Percentiles rank a stretch among this genome's conserved stretches.
Conservation (phyloP, 805 yeast species). For the Candida silvatica region DNA sequence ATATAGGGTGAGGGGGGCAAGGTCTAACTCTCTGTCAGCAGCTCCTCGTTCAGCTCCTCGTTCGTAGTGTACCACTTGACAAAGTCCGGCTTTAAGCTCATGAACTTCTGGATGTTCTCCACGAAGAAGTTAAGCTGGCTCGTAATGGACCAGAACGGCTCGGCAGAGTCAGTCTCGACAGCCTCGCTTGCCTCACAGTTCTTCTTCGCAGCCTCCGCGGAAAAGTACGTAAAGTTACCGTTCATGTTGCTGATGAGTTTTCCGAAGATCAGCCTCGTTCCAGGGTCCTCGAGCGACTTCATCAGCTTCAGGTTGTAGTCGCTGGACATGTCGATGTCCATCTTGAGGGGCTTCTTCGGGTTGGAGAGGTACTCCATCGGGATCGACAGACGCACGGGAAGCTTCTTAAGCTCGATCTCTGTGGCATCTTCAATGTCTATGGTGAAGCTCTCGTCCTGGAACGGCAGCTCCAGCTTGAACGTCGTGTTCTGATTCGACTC, state of each 20-base stretch:
- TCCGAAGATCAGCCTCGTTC: constrained; percentile 22
- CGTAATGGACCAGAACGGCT: constrained; percentile 18
- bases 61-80: constrained; percentile 20
- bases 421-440: constrained; percentile 22
- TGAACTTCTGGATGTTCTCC: constrained; percentile 24
- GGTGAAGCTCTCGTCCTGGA: constrained; percentile 19
- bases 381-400: constrained; percentile 22
- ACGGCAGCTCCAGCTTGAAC: constrained; percentile 18
- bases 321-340: constrained; percentile 26
- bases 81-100: constrained; percentile 20
- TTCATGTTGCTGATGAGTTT: constrained; percentile 22
- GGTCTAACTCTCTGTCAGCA: no score
- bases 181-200: constrained; percentile 2
- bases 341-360: constrained; percentile 16
- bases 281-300: constrained; percentile 20
- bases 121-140: constrained; percentile 25
- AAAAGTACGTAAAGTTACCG: constrained; percentile 19
- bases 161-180: neutral
- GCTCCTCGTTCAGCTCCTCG: no score
- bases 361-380: constrained; percentile 25
- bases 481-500: constrained; percentile 21
- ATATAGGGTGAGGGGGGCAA: no score
- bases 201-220: constrained; percentile 13
- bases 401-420: constrained; percentile 16
- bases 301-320: constrained; percentile 19